Evolutionary conservation across 306 rosid species (phyloP), one percentile per base, ranked within the genome.

Genomic region (Rubus idaeus): DNA sequence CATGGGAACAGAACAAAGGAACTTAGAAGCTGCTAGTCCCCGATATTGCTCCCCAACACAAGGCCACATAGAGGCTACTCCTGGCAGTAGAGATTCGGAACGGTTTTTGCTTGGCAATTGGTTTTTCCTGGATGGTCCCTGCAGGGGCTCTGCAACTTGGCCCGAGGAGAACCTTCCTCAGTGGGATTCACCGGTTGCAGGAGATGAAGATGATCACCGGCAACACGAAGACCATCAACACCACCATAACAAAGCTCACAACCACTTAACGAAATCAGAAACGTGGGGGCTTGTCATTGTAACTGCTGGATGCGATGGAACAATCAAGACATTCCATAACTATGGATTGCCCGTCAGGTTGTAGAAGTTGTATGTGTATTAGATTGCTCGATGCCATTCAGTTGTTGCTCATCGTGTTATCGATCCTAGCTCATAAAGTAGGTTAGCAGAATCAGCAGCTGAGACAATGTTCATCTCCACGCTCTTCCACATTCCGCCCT

Each of bases 81-180:
- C 85, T 1, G 47, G 79, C 45, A 21, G 57, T 51, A 86, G 83
- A 80, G 90, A 86, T 13, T 77, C 81, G 0, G 93, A 92, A 3
- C 76, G 88, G 20, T 84, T 89, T 64, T 85, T 90, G 23, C 79
- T 88, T 6, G 80, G 95, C 20, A 87, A 80, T 78, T 95, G 93
- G 96, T 89, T 92, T 85, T 84, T 90, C 53, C 65, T 80, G 20
- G 93, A 95, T 40, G 86, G 84, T 17, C 6, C 87, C 2, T 83
- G 88, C 84, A 83, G 86, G 21, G 86, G 91, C 5, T 86, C 97
- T 3, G 84, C 82, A 73, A 95, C 97, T 35, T 92, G 97, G 98
- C 98, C 97, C 0, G 96, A 90, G 70, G 98, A 95, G 89, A 88
- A 89, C 77, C 97, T 92, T 70, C 92, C 97, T 4, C 55, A 51